Conservation (phyloP, 2,329 filamentous ascomycete genomes). For the Alternaria burnsii region DNA sequence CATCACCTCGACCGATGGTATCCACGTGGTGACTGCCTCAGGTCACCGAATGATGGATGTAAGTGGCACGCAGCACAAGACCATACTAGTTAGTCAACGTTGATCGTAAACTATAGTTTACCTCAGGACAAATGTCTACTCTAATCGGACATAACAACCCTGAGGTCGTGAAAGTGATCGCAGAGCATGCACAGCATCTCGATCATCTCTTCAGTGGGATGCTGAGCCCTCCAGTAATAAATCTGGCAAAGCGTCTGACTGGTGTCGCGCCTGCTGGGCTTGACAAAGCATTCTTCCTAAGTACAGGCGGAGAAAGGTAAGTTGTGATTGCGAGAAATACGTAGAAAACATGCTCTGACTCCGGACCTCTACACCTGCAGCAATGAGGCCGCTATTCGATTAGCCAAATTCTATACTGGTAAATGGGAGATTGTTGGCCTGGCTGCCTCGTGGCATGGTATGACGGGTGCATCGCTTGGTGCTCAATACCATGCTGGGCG, state of each 20-base stretch:
- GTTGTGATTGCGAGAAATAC: not conserved
- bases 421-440: conserved; percentile 72
- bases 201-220: conserved; percentile 50
- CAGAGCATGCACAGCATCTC: conserved; percentile 36
- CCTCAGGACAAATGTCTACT: conserved; percentile 18
- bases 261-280: conserved; percentile 35
- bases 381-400: conserved; percentile 69
- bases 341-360: not conserved
- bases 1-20: conserved; percentile 38
- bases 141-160: conserved; percentile 44
- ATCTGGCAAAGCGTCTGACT: conserved; percentile 41
- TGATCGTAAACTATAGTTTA: conserved; percentile 9
- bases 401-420: conserved; percentile 70
- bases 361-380: not conserved
- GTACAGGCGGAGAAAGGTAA: conserved; percentile 43
- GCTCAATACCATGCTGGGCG: conserved; percentile 65
- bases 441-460: conserved; percentile 66
- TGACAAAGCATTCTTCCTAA: conserved; percentile 48
- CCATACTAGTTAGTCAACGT: not conserved
- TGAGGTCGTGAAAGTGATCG: conserved; percentile 44
- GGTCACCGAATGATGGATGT: conserved; percentile 45
- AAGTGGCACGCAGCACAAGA: not conserved
- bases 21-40: conserved; percentile 41
- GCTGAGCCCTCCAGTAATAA: conserved; percentile 47
- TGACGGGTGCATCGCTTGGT: conserved; percentile 63